These are phyloP conservation scores for Coniochaeta ligniaria DNA, from an alignment of 2,329 filamentous ascomycete genomes.

Conservation along the genomic window DNA sequence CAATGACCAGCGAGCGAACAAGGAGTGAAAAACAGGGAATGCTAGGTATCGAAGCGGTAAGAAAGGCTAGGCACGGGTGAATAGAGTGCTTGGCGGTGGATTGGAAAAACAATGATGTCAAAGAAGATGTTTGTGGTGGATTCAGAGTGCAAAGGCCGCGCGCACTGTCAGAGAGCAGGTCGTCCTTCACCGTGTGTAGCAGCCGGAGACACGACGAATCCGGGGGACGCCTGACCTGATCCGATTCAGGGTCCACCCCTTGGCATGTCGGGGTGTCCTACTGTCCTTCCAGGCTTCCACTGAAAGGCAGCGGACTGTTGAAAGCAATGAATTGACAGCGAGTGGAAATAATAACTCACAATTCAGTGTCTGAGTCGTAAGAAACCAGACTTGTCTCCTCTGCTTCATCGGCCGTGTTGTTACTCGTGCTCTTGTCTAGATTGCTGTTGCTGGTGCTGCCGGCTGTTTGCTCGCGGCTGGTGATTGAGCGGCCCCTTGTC, in stretches of 20 bases:
- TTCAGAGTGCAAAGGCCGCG: neutral
- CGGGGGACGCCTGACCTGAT: neutral
- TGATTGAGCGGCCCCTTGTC: constrained; percentile 11
- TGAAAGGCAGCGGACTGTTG: no score
- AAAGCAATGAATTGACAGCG: no score
- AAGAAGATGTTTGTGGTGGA: neutral
- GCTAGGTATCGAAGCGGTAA: neutral
- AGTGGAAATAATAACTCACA: constrained; percentile 28
- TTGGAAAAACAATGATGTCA: neutral
- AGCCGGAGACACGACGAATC: neutral
- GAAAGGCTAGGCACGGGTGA: neutral
- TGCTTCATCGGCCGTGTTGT: constrained; percentile 5
- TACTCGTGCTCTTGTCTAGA: neutral
- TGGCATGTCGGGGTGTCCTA: constrained; percentile 25
- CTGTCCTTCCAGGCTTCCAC: neutral
- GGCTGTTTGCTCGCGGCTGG: constrained; percentile 21
- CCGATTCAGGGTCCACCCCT: neutral
- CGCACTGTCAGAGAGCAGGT: neutral
- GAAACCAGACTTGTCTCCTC: constrained; percentile 32
- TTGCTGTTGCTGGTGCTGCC: constrained; percentile 17
- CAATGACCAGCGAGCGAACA: neutral
- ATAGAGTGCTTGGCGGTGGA: neutral
- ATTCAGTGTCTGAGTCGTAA: constrained; percentile 40
- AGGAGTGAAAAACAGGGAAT: neutral
- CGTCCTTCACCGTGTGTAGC: no score